A percentile compares a stretch with the other conserved stretches of the same genome.
phyloP scores from a whole-genome alignment of 495 filamentous ascomycete species.

The Podospora didyma region DNA sequence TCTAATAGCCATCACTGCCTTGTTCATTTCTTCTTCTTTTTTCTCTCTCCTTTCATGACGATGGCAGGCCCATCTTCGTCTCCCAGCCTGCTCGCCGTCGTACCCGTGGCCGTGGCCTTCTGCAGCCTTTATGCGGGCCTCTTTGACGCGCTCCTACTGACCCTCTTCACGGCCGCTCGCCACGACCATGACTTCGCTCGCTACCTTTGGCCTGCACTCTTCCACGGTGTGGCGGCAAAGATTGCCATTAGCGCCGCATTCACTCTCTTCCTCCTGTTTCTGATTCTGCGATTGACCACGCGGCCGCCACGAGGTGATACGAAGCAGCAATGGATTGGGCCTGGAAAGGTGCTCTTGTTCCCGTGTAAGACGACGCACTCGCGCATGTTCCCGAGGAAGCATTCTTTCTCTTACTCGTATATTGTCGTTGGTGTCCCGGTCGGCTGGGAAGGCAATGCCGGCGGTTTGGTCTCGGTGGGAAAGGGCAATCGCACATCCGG shows the following conservation, averaged over 20 bases:
- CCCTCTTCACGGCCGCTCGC: constrained; percentile 4
- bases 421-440: constrained; percentile 64
- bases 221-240: not conserved
- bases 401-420: constrained; percentile 64
- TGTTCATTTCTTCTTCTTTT: not conserved
- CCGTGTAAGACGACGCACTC: constrained; percentile 59
- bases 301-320: not conserved
- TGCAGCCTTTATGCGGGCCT: constrained; percentile 7
- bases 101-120: constrained; percentile 8
- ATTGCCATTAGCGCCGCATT: not conserved
- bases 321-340: constrained; percentile 16
- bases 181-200: not conserved
- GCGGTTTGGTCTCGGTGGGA: constrained; percentile 52
- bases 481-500: constrained; percentile 15
- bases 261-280: constrained; percentile 10
- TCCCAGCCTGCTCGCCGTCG: not conserved
- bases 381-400: constrained; percentile 57
- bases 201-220: not conserved
- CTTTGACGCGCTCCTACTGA: constrained; percentile 11
- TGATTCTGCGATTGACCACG: not conserved
- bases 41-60: not conserved
- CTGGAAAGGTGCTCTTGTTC: constrained; percentile 40
- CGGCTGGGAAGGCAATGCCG: constrained; percentile 50
- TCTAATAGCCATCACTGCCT: not conserved
- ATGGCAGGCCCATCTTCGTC: constrained; percentile 4